A percentile compares a stretch with the other conserved stretches of the same genome.
phyloP scores from a whole-genome alignment of 768 basidiomycete species.

The Russula abietina region DNA sequence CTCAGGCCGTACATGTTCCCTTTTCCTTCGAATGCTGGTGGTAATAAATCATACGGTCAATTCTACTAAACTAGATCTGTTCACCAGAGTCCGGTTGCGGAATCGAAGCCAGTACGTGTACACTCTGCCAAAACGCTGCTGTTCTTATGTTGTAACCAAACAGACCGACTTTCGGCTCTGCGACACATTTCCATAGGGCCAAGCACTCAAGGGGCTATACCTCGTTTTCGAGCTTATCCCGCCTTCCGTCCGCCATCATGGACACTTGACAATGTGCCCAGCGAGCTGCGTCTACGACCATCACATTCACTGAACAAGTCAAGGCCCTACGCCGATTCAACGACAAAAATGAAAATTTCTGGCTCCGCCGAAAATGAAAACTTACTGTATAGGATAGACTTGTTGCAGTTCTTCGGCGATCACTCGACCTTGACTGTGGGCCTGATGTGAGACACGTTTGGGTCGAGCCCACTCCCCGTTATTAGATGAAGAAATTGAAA shows the following conservation, averaged over 20 bases:
- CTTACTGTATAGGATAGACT: conserved; percentile 4
- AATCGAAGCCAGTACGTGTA: background rate
- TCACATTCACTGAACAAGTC: conserved; percentile 12
- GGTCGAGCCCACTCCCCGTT: conserved; percentile 22
- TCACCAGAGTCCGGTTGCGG: background rate
- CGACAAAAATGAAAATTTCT: background rate
- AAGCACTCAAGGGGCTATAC: conserved; percentile 17
- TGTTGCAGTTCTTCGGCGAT: conserved; percentile 13
- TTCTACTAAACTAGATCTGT: background rate
- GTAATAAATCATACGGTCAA: background rate
- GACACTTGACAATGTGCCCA: conserved; percentile 6
- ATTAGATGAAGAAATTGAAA: conserved; percentile 17
- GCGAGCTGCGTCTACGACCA: conserved; percentile 7
- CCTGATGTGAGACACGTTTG: conserved; percentile 22
- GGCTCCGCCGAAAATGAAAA: background rate
- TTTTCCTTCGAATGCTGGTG: background rate
- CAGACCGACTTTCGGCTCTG: background rate
- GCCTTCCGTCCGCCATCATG: conserved; percentile 18
- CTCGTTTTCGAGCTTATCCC: conserved; percentile 9
- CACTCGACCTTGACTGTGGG: conserved; percentile 15
- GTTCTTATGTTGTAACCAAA: background rate
- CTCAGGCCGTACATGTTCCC: background rate
- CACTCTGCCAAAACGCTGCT: background rate
- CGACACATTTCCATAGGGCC: background rate
- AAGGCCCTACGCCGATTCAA: background rate